Evolutionary conservation across 495 filamentous ascomycete species (phyloP).

Genomic region (Penicillium bovifimosum): DNA sequence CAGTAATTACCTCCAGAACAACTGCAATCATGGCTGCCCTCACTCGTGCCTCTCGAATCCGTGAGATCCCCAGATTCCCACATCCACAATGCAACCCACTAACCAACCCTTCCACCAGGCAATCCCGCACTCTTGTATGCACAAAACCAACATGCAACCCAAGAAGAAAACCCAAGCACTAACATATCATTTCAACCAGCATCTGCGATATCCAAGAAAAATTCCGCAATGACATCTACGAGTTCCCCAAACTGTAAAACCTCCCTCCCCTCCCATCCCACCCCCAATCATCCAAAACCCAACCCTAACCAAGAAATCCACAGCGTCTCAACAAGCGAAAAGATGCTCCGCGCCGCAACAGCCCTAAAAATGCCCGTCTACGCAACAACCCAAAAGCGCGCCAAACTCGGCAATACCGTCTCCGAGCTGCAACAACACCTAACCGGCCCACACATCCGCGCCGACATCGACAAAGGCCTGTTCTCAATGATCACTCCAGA

Average conservation of each 20-base stretch:
- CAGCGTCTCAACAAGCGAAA: conserved; percentile 34
- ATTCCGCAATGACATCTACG: conserved; percentile 74
- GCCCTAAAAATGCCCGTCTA: conserved; percentile 72
- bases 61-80: conserved; percentile 14
- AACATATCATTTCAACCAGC: conserved; percentile 39
- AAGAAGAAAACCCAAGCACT: not conserved
- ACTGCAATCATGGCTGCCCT: conserved; percentile 27
- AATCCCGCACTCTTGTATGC: conserved; percentile 66
- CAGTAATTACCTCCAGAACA: not conserved
- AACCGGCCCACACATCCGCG: conserved; percentile 37
- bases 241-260: conserved; percentile 72
- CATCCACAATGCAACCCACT: conserved; percentile 9
- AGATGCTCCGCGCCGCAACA: conserved; percentile 42
- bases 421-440: conserved; percentile 53
- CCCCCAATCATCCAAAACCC: not conserved
- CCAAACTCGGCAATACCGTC: conserved; percentile 72
- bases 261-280: not conserved
- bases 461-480: conserved; percentile 73
- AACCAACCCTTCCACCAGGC: conserved; percentile 36
- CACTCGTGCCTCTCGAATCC: conserved; percentile 31
- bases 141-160: not conserved
- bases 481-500: conserved; percentile 75
- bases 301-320: not conserved
- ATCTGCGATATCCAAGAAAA: conserved; percentile 96
- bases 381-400: conserved; percentile 75